Base-by-base conservation (phyloP, 805 yeast species). In the Myxozyma sirexii region DNA sequence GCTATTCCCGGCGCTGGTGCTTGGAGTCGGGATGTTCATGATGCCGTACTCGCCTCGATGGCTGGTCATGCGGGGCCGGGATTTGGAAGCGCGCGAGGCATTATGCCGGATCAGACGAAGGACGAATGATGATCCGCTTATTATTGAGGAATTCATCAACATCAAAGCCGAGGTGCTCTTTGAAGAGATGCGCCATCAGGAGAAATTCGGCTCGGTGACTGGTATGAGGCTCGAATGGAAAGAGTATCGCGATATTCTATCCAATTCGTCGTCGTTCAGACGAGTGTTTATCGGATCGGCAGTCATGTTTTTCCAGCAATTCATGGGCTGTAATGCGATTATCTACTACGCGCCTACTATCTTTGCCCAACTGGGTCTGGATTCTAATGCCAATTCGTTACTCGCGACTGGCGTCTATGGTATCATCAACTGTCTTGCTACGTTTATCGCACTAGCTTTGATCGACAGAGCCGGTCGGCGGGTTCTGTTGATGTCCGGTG, bases 381-480 rank as follows among this genome's bases (percentile, higher is more conserved):
- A 74, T 4, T 27, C 49, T 59, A 77, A 81, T 67, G 76, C 80
- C 65, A 69, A 74, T 63, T 74, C 78, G 54, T 75, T 77, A 49
- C 75, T 77, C 52, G 73, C 76, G 5, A 75, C 78, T 13, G 75
- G 78, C 59, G 78, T 76, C 54, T 72, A 75, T 60, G 80, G 80
- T 63, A 73, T 80, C 39, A 79, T 80, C 37, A 79, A 82, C 69
- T 76, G 77, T 56, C 71, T 72, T 52, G 74, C 79, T 55, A 84
- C 87, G 33, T 72, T 84, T 50, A 78, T 87, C 41, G 85, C 86
- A 35, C 80, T 84, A 63, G 70, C 73, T 33, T 68, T 78, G 26
- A 75, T 85, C 69, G 90, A 85, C 69, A 72, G 72, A 33, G 69
- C 83, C 67, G 94, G 94, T 66, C 83, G 93, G 73, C 81, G 90